Percentiles rank a stretch among this genome's conserved stretches.
Conservation (phyloP, 331 rosid species). For the Cydonia oblonga region DNA sequence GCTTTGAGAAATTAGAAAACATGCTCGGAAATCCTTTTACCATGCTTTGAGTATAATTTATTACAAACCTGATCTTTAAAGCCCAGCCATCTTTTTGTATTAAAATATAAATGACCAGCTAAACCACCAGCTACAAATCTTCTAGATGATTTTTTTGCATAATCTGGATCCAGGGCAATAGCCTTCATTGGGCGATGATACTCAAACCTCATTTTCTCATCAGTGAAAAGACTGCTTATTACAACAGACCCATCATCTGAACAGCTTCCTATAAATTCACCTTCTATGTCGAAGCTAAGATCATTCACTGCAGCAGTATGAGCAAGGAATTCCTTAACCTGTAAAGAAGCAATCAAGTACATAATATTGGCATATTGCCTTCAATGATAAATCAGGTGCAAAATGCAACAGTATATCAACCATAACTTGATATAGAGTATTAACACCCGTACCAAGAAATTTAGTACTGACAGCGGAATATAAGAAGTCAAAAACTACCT, state of each 20-base stretch:
- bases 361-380: slow-evolving; percentile 1
- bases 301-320: slow-evolving; percentile 83
- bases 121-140: slow-evolving; percentile 95
- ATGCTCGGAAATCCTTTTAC: neutral
- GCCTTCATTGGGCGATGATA: slow-evolving; percentile 97
- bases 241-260: slow-evolving; percentile 88
- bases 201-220: slow-evolving; percentile 78
- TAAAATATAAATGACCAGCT: slow-evolving; percentile 78
- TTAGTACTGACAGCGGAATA: neutral
- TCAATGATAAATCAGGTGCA: neutral
- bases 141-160: slow-evolving; percentile 60
- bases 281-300: slow-evolving; percentile 82
- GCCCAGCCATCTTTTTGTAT: slow-evolving; percentile 90
- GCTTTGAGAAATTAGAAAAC: slow-evolving; percentile 10
- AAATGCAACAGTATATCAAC: slow-evolving; percentile 6
- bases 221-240: slow-evolving; percentile 75
- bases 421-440: neutral
- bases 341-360: slow-evolving; percentile 18
- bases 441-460: neutral
- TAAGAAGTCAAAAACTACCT: neutral
- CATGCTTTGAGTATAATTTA: slow-evolving; percentile 2
- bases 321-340: slow-evolving; percentile 82
- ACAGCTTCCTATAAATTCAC: slow-evolving; percentile 93
- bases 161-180: slow-evolving; percentile 78
- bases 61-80: slow-evolving; percentile 78